These are phyloP conservation scores for Acrocalymma vagum DNA, from an alignment of 2,329 filamentous ascomycete species.

Conservation along the genomic window DNA sequence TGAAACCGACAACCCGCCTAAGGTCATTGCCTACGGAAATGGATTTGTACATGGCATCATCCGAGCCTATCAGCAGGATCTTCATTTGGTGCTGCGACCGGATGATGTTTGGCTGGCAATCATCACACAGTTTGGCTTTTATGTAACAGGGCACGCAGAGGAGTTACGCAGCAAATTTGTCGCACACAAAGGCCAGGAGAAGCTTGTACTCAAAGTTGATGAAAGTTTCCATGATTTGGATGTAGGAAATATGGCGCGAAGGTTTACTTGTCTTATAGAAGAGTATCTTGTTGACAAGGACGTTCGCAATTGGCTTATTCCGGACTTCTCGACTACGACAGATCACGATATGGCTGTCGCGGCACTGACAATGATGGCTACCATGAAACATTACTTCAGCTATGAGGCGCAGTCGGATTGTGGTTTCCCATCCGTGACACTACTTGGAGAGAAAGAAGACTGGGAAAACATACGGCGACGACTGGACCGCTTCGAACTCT, in stretches of 20 bases:
- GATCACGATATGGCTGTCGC: constrained; percentile 53
- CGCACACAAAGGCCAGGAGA: constrained; percentile 32
- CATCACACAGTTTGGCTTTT: constrained; percentile 25
- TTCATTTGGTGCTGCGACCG: constrained; percentile 26
- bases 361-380: constrained; percentile 61
- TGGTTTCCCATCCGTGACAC: constrained; percentile 62
- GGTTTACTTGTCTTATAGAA: constrained; percentile 52
- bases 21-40: constrained; percentile 7
- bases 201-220: constrained; percentile 7
- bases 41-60: constrained; percentile 16
- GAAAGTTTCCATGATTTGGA: neutral
- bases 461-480: constrained; percentile 54
- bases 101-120: constrained; percentile 33
- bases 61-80: constrained; percentile 13
- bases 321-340: constrained; percentile 61
- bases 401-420: constrained; percentile 46
- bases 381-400: constrained; percentile 59
- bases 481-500: constrained; percentile 54
- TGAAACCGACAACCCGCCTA: neutral
- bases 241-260: constrained; percentile 35
- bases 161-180: constrained; percentile 31
- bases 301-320: constrained; percentile 60
- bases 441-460: constrained; percentile 58
- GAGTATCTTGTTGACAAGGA: constrained; percentile 52
- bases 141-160: constrained; percentile 23